These are phyloP conservation scores for Takashimella tepidaria DNA, from an alignment of 1,284 basidiomycete genomes.

Conservation along the genomic window DNA sequence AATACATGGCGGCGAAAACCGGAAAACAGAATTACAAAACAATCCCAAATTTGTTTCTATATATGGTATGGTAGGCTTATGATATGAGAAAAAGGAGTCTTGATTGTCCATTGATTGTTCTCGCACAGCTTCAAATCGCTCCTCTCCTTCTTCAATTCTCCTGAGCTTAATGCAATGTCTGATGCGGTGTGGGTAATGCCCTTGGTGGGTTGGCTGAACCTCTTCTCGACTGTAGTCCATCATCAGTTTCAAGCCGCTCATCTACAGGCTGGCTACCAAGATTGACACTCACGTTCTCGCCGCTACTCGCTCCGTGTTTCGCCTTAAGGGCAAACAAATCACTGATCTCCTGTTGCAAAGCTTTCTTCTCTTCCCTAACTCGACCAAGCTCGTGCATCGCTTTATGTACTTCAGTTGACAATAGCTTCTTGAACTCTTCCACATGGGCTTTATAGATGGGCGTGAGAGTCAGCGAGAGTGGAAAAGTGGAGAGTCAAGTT, in stretches of 20 bases:
- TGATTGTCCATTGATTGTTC: no score
- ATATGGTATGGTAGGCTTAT: no score
- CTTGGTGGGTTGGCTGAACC: conserved; percentile 7
- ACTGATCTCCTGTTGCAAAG: conserved; percentile 56
- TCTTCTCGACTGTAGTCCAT: conserved; percentile 6
- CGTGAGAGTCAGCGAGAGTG: background rate
- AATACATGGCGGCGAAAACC: no score
- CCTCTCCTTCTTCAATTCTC: no score
- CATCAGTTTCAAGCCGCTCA: background rate
- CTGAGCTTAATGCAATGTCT: background rate
- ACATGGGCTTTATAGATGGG: conserved; percentile 58
- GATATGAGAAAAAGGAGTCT: no score
- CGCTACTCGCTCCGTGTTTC: conserved; percentile 27
- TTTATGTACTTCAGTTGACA: conserved; percentile 50
- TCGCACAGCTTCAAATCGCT: no score
- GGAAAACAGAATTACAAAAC: no score
- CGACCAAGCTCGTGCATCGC: conserved; percentile 68
- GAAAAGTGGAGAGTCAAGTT: background rate
- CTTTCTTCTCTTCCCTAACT: conserved; percentile 65
- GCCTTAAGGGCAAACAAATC: conserved; percentile 46
- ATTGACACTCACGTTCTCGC: conserved; percentile 10
- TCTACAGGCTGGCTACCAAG: no score
- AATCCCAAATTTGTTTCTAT: no score
- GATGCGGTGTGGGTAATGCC: background rate
- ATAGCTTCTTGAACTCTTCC: conserved; percentile 54